Evolutionary conservation across 306 rosid genomes (phyloP).

Genomic region (Rubus idaeus): DNA sequence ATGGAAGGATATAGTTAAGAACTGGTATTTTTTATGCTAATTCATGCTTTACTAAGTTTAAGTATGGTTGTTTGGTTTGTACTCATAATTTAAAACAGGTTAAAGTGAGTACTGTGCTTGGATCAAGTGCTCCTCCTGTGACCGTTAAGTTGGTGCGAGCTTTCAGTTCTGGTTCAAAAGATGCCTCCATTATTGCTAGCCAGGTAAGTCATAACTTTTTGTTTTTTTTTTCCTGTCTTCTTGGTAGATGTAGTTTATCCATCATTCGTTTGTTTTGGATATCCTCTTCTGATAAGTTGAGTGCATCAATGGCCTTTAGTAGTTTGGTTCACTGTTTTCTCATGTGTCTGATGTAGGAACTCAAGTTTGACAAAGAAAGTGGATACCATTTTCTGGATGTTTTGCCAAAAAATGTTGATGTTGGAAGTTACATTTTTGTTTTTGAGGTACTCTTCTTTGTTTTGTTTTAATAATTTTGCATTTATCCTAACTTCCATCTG

Average conservation of each 20-base stretch:
- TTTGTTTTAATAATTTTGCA: conserved; percentile 24
- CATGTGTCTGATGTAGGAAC: conserved; percentile 56
- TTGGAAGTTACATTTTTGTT: conserved; percentile 69
- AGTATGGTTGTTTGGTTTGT: conserved; percentile 9
- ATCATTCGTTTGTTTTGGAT: background rate
- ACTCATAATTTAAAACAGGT: conserved; percentile 48
- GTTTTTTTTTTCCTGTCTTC: background rate
- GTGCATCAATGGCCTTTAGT: conserved; percentile 13
- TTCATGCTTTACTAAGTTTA: background rate
- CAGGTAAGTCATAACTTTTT: conserved; percentile 47
- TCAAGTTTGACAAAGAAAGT: conserved; percentile 62
- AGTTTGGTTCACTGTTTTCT: conserved; percentile 24
- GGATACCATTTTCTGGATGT: conserved; percentile 63
- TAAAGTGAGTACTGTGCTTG: conserved; percentile 82
- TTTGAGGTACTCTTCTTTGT: conserved; percentile 66
- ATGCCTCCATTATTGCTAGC: conserved; percentile 51
- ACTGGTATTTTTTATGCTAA: background rate
- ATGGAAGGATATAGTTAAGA: background rate
- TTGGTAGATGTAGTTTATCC: background rate
- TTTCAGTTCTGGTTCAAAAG: conserved; percentile 60
- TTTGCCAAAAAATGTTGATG: conserved; percentile 60
- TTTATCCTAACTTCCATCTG: conserved; percentile 19
- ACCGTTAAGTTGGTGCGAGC: conserved; percentile 81
- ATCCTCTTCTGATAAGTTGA: conserved; percentile 17
- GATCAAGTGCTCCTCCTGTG: conserved; percentile 85